phyloP scores from a whole-genome alignment of 495 filamentous ascomycete genomes.

The Tuber melanosporum region DNA sequence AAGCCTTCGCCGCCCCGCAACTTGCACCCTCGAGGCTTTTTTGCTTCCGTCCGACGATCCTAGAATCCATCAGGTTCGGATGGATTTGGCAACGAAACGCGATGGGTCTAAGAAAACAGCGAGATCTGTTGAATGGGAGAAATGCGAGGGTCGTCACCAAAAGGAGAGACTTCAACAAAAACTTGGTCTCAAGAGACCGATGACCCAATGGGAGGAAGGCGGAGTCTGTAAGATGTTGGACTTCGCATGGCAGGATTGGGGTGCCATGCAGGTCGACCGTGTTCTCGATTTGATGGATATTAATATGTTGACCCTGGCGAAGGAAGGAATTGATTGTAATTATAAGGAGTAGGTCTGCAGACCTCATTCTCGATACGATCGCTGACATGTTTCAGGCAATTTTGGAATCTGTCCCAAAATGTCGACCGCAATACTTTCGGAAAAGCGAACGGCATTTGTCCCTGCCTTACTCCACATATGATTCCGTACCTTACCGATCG shows the following conservation, averaged over 20 bases:
- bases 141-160: conserved; percentile 54
- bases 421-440: conserved; percentile 55
- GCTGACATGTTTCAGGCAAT: conserved; percentile 43
- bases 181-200: conserved; percentile 51
- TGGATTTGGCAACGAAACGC: conserved; percentile 42
- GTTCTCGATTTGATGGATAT: conserved; percentile 66
- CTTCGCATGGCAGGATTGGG: conserved; percentile 51
- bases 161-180: conserved; percentile 46
- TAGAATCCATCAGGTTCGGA: conserved; percentile 50
- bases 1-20: conserved; percentile 54
- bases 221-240: conserved; percentile 51
- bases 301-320: conserved; percentile 48
- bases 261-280: conserved; percentile 49
- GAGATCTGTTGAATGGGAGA: conserved; percentile 51
- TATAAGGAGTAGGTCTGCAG: conserved; percentile 55
- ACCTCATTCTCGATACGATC: conserved; percentile 3
- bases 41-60: conserved; percentile 55
- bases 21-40: conserved; percentile 58
- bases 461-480: conserved; percentile 66
- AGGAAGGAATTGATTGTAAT: conserved; percentile 51
- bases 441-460: conserved; percentile 53
- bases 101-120: conserved; percentile 28
- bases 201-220: conserved; percentile 54
- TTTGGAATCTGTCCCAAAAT: conserved; percentile 70
- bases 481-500: conserved; percentile 58